phyloP scores from a whole-genome alignment of 1,139 yeast species.

The Kodamaea sp. region DNA sequence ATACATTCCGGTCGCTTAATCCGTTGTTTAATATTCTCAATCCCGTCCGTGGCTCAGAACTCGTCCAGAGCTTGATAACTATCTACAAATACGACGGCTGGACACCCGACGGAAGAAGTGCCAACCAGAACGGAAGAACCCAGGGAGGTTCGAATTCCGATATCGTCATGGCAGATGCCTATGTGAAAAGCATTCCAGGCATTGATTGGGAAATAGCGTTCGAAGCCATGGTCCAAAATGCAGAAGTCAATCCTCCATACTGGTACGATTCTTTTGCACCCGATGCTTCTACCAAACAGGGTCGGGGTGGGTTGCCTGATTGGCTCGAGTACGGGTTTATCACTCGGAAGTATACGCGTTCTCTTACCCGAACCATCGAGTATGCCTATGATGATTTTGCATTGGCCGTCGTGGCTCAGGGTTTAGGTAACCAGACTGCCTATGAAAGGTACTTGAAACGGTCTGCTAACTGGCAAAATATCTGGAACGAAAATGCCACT shows the following conservation, averaged over 20 bases:
- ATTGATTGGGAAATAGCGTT: slow-evolving; percentile 35
- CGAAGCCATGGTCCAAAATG: slow-evolving; percentile 38
- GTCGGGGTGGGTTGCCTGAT: slow-evolving; percentile 35
- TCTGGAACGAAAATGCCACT: slow-evolving; percentile 35
- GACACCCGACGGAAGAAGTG: slow-evolving; percentile 42
- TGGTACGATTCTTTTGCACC: slow-evolving; percentile 26
- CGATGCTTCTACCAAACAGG: slow-evolving; percentile 30
- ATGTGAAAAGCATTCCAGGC: slow-evolving; percentile 25
- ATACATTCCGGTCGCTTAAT: slow-evolving; percentile 35
- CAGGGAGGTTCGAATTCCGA: slow-evolving; percentile 46
- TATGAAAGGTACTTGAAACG: slow-evolving; percentile 32
- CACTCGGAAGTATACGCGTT: slow-evolving; percentile 31
- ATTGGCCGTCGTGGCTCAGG: slow-evolving; percentile 34
- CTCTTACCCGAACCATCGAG: slow-evolving; percentile 40
- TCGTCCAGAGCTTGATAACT: slow-evolving; percentile 30
- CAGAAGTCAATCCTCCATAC: slow-evolving; percentile 34
- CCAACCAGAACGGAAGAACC: slow-evolving; percentile 40
- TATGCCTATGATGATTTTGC: slow-evolving; percentile 42
- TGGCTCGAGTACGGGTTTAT: slow-evolving; percentile 33
- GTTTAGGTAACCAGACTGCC: slow-evolving; percentile 24
- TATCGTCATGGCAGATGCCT: slow-evolving; percentile 42
- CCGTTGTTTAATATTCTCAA: slow-evolving; percentile 33
- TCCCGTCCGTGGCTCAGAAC: slow-evolving; percentile 31
- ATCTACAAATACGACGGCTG: slow-evolving; percentile 36
- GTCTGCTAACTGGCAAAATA: slow-evolving; percentile 38